These are phyloP conservation scores for Schwanniomyces etchellsii DNA, from an alignment of 1,139 yeast genomes.

Conservation along the genomic window DNA sequence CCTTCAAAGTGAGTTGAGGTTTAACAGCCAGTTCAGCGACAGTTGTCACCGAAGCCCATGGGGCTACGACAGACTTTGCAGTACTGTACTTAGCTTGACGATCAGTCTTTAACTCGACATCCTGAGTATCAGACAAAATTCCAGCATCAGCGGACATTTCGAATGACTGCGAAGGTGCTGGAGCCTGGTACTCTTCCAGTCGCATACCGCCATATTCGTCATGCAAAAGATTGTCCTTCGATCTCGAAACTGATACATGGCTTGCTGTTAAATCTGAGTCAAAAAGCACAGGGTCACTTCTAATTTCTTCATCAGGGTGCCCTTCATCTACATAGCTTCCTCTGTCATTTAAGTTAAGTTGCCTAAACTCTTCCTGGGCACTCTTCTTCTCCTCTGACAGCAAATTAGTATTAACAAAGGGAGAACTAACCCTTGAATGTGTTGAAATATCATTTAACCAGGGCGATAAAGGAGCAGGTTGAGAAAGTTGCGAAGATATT, in stretches of 20 bases:
- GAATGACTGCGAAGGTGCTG: neutral
- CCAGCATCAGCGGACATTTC: neutral
- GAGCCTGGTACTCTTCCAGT: neutral
- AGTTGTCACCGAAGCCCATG: constrained; percentile 43
- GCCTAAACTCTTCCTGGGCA: neutral
- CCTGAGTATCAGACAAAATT: neutral
- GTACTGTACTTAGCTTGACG: neutral
- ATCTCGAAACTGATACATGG: neutral
- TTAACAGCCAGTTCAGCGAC: constrained; percentile 18
- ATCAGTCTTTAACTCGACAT: neutral
- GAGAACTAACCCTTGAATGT: constrained; percentile 36
- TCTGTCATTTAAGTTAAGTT: neutral
- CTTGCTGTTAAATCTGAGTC: neutral
- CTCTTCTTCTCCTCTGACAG: neutral
- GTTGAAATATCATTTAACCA: constrained; percentile 33
- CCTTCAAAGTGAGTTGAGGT: constrained; percentile 57
- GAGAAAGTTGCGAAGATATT: constrained; percentile 18
- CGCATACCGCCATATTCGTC: neutral
- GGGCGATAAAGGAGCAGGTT: constrained; percentile 39
- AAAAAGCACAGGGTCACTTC: neutral
- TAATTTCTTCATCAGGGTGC: neutral
- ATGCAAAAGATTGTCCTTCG: neutral
- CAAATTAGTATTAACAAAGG: constrained; percentile 24
- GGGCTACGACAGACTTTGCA: constrained; percentile 30
- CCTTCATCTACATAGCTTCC: neutral